Evolutionary conservation across 306 rosid genomes (phyloP).

Genomic region (Canavalia gladiata): DNA sequence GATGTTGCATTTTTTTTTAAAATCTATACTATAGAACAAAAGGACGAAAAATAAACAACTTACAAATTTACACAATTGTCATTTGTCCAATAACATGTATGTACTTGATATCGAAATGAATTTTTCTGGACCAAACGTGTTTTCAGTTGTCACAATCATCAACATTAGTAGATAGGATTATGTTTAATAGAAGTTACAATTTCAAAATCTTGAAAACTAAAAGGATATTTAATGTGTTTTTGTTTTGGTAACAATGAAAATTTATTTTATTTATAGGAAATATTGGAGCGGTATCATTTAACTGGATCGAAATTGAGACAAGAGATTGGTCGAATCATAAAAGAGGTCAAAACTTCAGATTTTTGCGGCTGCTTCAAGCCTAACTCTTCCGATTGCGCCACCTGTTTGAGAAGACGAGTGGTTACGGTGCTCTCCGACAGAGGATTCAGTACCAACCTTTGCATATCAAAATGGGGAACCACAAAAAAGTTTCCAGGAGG

Average conservation of each 20-base stretch:
- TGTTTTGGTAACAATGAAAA: background rate
- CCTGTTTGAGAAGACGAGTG: slow-evolving; percentile 60
- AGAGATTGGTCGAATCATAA: slow-evolving; percentile 57
- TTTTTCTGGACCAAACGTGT: background rate
- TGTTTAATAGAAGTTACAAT: background rate
- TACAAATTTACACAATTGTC: background rate
- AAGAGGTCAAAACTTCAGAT: slow-evolving; percentile 43
- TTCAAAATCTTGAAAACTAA: background rate
- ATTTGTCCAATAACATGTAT: slow-evolving; percentile 12
- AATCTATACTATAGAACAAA: background rate
- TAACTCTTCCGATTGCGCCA: slow-evolving; percentile 47
- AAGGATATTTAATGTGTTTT: background rate
- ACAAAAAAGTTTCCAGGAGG: slow-evolving; percentile 65
- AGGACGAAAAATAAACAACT: slow-evolving; percentile 5
- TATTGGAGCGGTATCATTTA: slow-evolving; percentile 55
- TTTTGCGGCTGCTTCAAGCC: slow-evolving; percentile 58
- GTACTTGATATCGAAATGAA: slow-evolving; percentile 5
- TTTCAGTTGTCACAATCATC: no score
- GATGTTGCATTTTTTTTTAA: background rate
- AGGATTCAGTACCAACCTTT: slow-evolving; percentile 62
- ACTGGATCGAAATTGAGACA: slow-evolving; percentile 56
- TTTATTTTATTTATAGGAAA: slow-evolving; percentile 54
- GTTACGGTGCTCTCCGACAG: slow-evolving; percentile 54
- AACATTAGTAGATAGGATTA: no score
- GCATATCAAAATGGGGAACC: slow-evolving; percentile 66